Conservation (phyloP, 768 basidiomycete species). For the Suillus occidentalis region DNA sequence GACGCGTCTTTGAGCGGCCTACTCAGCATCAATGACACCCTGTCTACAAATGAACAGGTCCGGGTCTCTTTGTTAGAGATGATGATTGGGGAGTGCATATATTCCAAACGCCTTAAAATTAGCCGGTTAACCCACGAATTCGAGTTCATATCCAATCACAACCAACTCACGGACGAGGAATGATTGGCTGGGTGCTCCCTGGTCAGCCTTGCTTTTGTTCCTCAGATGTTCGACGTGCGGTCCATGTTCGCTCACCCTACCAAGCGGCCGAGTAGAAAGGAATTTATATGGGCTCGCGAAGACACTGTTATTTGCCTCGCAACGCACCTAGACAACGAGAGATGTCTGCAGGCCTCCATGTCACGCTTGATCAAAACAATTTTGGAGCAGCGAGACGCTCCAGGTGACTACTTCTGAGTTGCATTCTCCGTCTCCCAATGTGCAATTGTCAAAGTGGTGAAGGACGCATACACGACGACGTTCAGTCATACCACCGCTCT, state of each 20-base stretch:
- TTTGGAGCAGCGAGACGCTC: neutral
- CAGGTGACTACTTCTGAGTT: neutral
- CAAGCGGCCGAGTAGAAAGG: neutral
- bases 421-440: neutral
- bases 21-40: neutral
- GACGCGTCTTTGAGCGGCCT: neutral
- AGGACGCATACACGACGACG: neutral
- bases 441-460: neutral
- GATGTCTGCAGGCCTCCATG: conserved; percentile 4
- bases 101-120: neutral
- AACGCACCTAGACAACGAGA: conserved; percentile 23
- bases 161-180: neutral
- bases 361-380: neutral
- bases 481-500: neutral
- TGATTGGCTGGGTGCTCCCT: neutral
- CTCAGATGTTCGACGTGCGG: neutral
- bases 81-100: neutral
- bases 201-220: neutral
- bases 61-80: neutral
- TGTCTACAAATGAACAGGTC: neutral
- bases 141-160: neutral
- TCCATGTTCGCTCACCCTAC: neutral
- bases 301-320: conserved; percentile 9
- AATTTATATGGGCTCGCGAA: neutral
- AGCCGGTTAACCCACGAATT: neutral